Evolutionary conservation across 108 stramenopile genomes (phyloP), one percentile per base, ranked within the genome.

Genomic region (Cyclotella kingstonii): DNA sequence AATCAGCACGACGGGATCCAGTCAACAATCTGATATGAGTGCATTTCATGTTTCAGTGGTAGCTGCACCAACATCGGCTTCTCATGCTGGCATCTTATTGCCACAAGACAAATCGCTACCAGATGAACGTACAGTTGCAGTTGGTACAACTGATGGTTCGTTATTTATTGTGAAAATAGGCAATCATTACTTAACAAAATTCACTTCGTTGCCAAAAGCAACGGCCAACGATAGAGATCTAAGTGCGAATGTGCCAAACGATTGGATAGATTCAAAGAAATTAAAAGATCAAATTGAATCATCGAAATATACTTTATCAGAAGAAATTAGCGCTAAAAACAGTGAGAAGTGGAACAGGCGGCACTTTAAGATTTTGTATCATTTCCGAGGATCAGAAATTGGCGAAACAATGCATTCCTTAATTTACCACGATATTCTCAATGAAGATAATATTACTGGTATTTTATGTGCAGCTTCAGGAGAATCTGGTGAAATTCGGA

Each of bases 81-180:
- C 45, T 33, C 12, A 23, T 58, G 19, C 5, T 0, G 72, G 61
- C 22, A 46, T 55, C 10, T 60, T 53, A 2, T 11, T 75, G 19
- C 50, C 59, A 5, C 64, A 42, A 26, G 77, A 73, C 45, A 60
- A 55, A 6, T 34, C 60, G 5, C 40, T 66, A 23, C 57, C 64
- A 1, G 43, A 57, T 25, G 33, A 62, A 28, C 44, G 47, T 26
- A 52, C 30, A 17, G 65, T 83, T 25, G 76, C 63, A 15, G 86
- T 87, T 0, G 86, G 77, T 7, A 68, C 79, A 26, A 75, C 83
- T 6, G 83, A 87, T 65, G 86, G 86, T 4, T 78, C 78, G 0
- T 57, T 84, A 25, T 75, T 72, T 36, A 62, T 84, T 34, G 54
- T 87, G 8, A 36, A 69, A 56, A 23, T 84, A 36, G 83, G 81